Percentiles rank a stretch among this genome's conserved stretches.
These are phyloP conservation scores for Allantophomopsis cytisporea DNA, from an alignment of 2,329 filamentous ascomycete species.

Conservation along the genomic window DNA sequence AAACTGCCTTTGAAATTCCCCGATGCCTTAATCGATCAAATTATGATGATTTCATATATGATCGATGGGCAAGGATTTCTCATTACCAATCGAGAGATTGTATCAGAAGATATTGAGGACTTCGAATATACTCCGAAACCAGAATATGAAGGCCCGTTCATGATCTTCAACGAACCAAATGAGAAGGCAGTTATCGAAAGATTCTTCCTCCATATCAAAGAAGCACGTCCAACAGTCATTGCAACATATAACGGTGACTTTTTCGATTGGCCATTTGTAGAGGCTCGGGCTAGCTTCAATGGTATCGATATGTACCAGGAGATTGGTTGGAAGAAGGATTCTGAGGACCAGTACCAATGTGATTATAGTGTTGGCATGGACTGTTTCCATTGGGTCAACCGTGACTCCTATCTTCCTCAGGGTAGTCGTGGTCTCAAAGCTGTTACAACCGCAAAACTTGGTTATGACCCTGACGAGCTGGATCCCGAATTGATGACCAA, in stretches of 20 bases:
- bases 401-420: slow-evolving; percentile 94
- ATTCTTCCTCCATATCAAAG: slow-evolving; percentile 93
- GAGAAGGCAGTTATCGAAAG: slow-evolving; percentile 79
- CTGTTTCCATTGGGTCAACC: slow-evolving; percentile 97
- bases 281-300: slow-evolving; percentile 80
- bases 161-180: slow-evolving; percentile 96
- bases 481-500: slow-evolving; percentile 97
- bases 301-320: slow-evolving; percentile 99
- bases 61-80: slow-evolving; percentile 96
- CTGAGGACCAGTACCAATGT: slow-evolving; percentile 91
- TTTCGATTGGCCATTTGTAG: slow-evolving; percentile 99
- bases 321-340: slow-evolving; percentile 92
- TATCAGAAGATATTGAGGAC: slow-evolving; percentile 92
- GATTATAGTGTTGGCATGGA: slow-evolving; percentile 98
- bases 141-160: slow-evolving; percentile 88
- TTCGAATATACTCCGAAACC: slow-evolving; percentile 98
- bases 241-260: slow-evolving; percentile 99
- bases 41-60: slow-evolving; percentile 99
- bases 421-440: slow-evolving; percentile 95
- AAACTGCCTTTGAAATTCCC: slow-evolving; percentile 95
- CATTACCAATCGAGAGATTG: slow-evolving; percentile 95
- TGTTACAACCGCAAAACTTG: slow-evolving; percentile 93
- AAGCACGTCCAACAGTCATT: slow-evolving; percentile 88
- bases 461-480: slow-evolving; percentile 95
- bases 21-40: slow-evolving; percentile 83